These are phyloP conservation scores for Talaromyces sp. DNA, from an alignment of 2,329 filamentous ascomycete species.

Conservation along the genomic window DNA sequence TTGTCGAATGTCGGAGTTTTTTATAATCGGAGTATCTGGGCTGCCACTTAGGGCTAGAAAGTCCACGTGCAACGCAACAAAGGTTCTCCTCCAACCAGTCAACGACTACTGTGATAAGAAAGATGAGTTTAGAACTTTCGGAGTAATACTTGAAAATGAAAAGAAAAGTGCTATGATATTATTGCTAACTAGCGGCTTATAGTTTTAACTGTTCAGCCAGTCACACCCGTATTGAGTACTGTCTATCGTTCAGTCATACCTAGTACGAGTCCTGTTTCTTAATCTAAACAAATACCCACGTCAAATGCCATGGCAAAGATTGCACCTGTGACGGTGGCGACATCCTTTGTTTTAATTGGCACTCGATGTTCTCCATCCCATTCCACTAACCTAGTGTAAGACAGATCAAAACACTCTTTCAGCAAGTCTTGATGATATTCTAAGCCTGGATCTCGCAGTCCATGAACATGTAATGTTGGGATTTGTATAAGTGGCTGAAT, in stretches of 20 bases:
- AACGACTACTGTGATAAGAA: not conserved
- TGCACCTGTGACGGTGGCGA: constrained; percentile 48
- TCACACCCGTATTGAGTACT: not conserved
- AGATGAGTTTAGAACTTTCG: not conserved
- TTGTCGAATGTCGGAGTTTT: not conserved
- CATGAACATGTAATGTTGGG: not conserved
- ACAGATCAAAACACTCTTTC: constrained; percentile 54
- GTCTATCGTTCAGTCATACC: not conserved
- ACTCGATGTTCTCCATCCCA: constrained; percentile 72
- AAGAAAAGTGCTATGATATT: not conserved
- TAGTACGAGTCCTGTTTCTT: not conserved
- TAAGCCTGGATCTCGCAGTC: not conserved
- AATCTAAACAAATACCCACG: not conserved
- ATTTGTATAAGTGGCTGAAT: not conserved
- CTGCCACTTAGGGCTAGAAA: not conserved
- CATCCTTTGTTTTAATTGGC: constrained; percentile 65
- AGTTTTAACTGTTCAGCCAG: not conserved
- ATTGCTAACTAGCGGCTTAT: not conserved
- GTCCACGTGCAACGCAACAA: not conserved
- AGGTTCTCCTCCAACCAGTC: not conserved
- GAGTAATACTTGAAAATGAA: not conserved
- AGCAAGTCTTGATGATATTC: not conserved
- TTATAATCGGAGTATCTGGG: not conserved
- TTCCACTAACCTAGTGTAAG: constrained; percentile 63
- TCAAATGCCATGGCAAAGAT: not conserved